Percentiles rank a stretch among this genome's conserved stretches.
Conservation (phyloP, 768 basidiomycete species). For the Phaffia australis region DNA sequence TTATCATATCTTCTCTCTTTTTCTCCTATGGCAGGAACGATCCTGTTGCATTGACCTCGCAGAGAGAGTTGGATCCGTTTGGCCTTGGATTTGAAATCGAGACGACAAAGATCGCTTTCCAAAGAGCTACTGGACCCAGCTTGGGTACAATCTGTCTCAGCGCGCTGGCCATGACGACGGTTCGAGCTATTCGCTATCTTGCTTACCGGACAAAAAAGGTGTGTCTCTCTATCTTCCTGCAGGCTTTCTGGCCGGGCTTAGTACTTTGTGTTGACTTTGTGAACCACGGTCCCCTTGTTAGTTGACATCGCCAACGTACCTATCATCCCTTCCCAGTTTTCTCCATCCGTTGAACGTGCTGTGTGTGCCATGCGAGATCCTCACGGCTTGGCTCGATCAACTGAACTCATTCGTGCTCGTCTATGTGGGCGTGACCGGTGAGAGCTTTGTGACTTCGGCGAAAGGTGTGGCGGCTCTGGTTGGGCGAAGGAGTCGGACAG, state of each 20-base stretch:
- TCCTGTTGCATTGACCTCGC: conserved; percentile 26
- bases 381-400: conserved; percentile 42
- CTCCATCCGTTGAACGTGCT: conserved; percentile 15
- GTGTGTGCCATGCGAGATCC: conserved; percentile 8
- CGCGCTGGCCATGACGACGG: conserved; percentile 60
- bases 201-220: conserved; percentile 5
- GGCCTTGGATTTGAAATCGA: conserved; percentile 37
- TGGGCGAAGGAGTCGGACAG: conserved; percentile 30
- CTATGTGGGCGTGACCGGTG: conserved; percentile 66
- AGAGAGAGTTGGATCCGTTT: conserved; percentile 16
- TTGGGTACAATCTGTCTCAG: conserved; percentile 69
- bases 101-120: conserved; percentile 63
- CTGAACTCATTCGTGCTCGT: conserved; percentile 58
- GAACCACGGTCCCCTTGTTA: conserved; percentile 3
- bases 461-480: conserved; percentile 48
- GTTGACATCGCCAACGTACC: conserved; percentile 26
- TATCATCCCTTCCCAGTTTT: conserved; percentile 18
- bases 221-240: neutral
- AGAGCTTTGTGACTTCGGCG: conserved; percentile 54
- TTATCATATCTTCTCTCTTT: neutral
- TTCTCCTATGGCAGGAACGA: conserved; percentile 26
- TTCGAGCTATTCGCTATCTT: conserved; percentile 39
- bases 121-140: conserved; percentile 68
- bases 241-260: neutral
- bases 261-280: too few species aligned